Base-by-base conservation (phyloP, 768 basidiomycete species). In the Solioccasus polychromus region DNA sequence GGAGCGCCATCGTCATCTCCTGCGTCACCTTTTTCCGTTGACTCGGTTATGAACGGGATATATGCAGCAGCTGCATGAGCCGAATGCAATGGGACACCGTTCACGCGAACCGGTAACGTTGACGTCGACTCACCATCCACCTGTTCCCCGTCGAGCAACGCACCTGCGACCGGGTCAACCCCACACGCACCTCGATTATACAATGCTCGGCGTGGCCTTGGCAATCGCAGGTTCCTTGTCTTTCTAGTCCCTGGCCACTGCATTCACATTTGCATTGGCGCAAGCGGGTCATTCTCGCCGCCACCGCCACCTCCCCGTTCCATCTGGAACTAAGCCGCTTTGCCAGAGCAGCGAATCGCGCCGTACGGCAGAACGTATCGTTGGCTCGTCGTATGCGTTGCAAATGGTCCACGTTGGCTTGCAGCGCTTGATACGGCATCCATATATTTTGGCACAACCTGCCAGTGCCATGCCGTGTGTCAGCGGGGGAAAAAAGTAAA, bases 181-280 rank as follows among this genome's bases (percentile, higher is more conserved):
- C 18, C 11, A n/a, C 23, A 70, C 85, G 55, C 50, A 91, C 92
- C n/a, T 76, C 34, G 97, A 72, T 64, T 99, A 95, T 1, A 94
- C 91, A 8, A 98, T 83, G 30, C 83, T 93, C 56, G 97, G 69
- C 17, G 94, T 95, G 2, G 95, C 94, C 66, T 94, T 94, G 2
- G 92, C 87, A 57, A 97, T 83, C 14, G 80, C 80, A 8, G 94
- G 76, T 58, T 96, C 94, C 63, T 83, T 84, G 53, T 91, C 88
- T 23, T 90, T 85, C 56, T 86, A 85, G 26, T 71, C 61, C 23
- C 78, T 80, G 45, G 31, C 51, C 3, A 18, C 40, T 7, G 45
- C 42, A 8, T 29, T 45, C 28, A n/a, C n/a, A n/a, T n/a, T n/a
- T n/a, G n/a, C n/a, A n/a, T n/a, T n/a, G n/a, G n/a, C n/a, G 45